Evolutionary conservation across 352 stramenopile genomes (phyloP).

Genomic region (Pythium angustatum): DNA sequence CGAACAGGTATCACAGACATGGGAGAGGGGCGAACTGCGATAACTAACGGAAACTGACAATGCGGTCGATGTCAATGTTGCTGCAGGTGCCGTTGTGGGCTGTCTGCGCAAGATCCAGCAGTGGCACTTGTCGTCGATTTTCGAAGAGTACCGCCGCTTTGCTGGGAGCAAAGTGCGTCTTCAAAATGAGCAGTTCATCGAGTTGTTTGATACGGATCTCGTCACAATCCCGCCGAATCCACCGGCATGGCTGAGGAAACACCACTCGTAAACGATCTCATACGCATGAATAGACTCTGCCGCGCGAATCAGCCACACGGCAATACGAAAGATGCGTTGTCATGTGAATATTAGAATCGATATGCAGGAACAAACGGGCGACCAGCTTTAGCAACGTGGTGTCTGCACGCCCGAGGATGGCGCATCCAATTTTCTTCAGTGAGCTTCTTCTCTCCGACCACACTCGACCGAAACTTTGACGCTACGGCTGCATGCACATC

Average conservation of each 20-base stretch:
- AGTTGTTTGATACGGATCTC: slow-evolving; percentile 94
- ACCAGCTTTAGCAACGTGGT: slow-evolving; percentile 1
- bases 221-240: slow-evolving; percentile 82
- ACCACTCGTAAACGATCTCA: slow-evolving; percentile 29
- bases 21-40: too few relatives aligned
- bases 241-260: slow-evolving; percentile 72
- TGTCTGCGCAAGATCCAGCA: slow-evolving; percentile 92
- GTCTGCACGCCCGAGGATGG: too few relatives aligned
- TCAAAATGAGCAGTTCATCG: slow-evolving; percentile 94
- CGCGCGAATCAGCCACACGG: slow-evolving; percentile 23
- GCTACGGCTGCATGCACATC: too few relatives aligned
- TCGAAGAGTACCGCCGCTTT: slow-evolving; percentile 92
- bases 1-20: slow-evolving; percentile 89
- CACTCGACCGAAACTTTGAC: too few relatives aligned
- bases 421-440: too few relatives aligned
- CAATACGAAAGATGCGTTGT: slow-evolving; percentile 1
- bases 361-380: slow-evolving; percentile 16
- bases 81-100: slow-evolving; percentile 77
- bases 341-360: slow-evolving; percentile 27
- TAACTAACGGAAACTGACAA: too few relatives aligned
- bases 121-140: slow-evolving; percentile 93
- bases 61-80: background rate
- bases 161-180: slow-evolving; percentile 88
- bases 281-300: background rate
- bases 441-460: background rate